Evolutionary conservation across 2,329 filamentous ascomycete genomes (phyloP), one percentile per base, ranked within the genome.

Genomic region (Paradendryphiella salina): DNA sequence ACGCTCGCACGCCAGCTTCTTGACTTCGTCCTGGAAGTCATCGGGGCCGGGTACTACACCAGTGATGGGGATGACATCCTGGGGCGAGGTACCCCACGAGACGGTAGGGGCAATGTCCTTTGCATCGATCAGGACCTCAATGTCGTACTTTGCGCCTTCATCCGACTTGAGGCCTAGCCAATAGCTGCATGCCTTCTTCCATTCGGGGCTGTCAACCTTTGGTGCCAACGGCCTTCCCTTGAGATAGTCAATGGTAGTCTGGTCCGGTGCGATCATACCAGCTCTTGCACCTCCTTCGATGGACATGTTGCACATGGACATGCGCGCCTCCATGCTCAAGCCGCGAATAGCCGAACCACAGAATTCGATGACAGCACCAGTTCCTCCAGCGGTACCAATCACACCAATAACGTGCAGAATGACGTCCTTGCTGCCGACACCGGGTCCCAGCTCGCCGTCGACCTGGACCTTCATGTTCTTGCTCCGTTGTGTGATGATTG

Each of bases 221-320:
- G 94, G 94, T 13, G 93, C 92, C 61, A 99, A 79, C 32, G 94
- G 94, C 57, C 87, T 85, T 64, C 88, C 90, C 80, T 94, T 94
- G 67, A 99, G 87, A 72, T 97, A 99, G 61, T 96, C 90, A 65
- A 96, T 96, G 21, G 94, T 97, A 51, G 80, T 88, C 70, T 96
- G 87, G 69, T 99, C 94, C 4, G 94, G 94, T 8, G 94, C 94
- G 52, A 99, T 87, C 91, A 99, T 96, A 61, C 94, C 94, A 54
- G 93, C 93, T 77, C 94, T 84, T 39, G 94, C 94, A 75, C 94
- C 94, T 63, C 82, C 94, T 80, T 99, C 94, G 64, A 97, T 96
- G 11, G 92, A 91, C 94, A 97, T 97, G 80, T 99, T 99, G 80
- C 94, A 97, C 73, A 99, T 96, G 57, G 92, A 96, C 94, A 99